phyloP scores from a whole-genome alignment of 805 yeast species.

The Ogataea paraovalis region DNA sequence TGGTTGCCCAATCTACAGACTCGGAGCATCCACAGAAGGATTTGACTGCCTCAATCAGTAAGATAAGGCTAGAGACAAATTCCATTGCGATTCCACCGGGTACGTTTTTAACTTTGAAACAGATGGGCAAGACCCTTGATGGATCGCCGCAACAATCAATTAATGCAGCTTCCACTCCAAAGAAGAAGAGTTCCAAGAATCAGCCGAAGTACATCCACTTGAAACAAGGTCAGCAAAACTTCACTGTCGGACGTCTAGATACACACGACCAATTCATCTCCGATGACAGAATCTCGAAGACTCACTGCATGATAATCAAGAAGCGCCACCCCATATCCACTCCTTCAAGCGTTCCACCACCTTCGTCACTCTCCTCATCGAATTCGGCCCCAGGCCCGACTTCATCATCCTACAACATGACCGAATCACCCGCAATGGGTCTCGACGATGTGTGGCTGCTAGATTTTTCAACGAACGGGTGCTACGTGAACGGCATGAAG shows the following conservation, averaged over 20 bases:
- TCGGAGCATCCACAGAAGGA: conserved; percentile 1
- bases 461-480: conserved; percentile 77
- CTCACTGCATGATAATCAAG: conserved; percentile 69
- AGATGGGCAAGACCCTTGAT: conserved; percentile 22
- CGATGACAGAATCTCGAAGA: conserved; percentile 77
- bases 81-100: conserved; percentile 42
- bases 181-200: conserved; percentile 2
- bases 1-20: neutral
- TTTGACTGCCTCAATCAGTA: conserved; percentile 6
- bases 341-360: too few species aligned
- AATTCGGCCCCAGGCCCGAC: too few species aligned
- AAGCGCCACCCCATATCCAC: conserved; percentile 54
- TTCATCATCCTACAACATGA: conserved; percentile 38
- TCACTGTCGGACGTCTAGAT: conserved; percentile 69
- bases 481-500: conserved; percentile 58
- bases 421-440: conserved; percentile 66
- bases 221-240: conserved; percentile 64
- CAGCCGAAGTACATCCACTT: conserved; percentile 41
- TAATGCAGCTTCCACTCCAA: conserved; percentile 2
- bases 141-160: conserved; percentile 28
- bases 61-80: neutral
- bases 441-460: conserved; percentile 75
- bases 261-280: conserved; percentile 56
- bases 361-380: too few species aligned
- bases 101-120: conserved; percentile 57